Percentiles rank a stretch among this genome's conserved stretches.
Conservation (phyloP, 106 monocot genomes). For the Apostasia shenzhenica region DNA sequence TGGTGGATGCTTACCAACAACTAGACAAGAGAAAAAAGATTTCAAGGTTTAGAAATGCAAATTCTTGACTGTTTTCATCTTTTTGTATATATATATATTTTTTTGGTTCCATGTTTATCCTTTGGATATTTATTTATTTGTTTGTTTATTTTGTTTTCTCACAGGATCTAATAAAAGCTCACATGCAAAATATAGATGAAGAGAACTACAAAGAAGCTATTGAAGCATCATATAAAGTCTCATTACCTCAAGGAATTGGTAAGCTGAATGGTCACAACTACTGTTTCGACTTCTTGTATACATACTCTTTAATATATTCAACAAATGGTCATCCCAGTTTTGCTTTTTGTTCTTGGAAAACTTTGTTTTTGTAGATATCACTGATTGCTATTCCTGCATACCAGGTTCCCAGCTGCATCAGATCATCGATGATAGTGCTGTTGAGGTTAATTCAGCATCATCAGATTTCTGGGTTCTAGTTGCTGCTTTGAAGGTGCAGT, state of each 20-base stretch:
- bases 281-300: neutral
- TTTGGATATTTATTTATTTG: constrained; percentile 3
- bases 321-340: neutral
- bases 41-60: constrained; percentile 62
- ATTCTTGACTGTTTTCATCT: neutral
- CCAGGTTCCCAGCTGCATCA: constrained; percentile 71
- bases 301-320: neutral
- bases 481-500: constrained; percentile 83
- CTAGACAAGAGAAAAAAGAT: constrained; percentile 92
- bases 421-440: constrained; percentile 64
- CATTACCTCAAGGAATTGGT: constrained; percentile 72
- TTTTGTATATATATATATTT: neutral
- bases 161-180: constrained; percentile 72
- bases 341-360: neutral
- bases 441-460: constrained; percentile 65
- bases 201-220: constrained; percentile 98
- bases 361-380: neutral
- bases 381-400: neutral
- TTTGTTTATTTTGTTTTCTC: constrained; percentile 5
- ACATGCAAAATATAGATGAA: constrained; percentile 86
- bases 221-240: constrained; percentile 89
- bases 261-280: constrained; percentile 21
- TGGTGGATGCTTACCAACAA: constrained; percentile 72
- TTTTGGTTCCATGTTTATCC: neutral
- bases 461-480: constrained; percentile 94